Base-by-base conservation (phyloP, 2,329 filamentous ascomycete species). In the Rhynchosporium graminicola region DNA sequence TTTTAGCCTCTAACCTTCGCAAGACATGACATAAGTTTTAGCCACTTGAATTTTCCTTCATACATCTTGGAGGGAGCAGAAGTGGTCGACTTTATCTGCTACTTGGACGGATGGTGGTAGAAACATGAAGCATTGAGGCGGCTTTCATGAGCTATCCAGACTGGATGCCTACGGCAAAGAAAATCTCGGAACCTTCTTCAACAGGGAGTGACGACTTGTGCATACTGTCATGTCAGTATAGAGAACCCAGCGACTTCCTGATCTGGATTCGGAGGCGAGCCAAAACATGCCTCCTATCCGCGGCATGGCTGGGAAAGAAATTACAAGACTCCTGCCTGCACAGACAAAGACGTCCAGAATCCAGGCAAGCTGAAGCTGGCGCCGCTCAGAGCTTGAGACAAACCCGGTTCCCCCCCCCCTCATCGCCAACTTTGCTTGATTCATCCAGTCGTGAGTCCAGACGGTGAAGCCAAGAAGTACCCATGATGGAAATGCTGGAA, bases 271-370 rank as follows among this genome's bases (percentile, higher is more conserved):
- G 50, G 50, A 52, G 50, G 33, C 50, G 51, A 54, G 51, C 10
- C n/a, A 33, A 42, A 29, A 29, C 8, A 54, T 52, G 36, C 29
- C 40, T 45, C 3, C 29, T 6, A 26, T 15, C 48, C 31, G 48
- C 31, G 48, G 48, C 40, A 28, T 46, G 54, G 29, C 45, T 12
- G 28, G 20, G 51, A 36, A 36, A 46, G 54, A 56, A 31, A 57
- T 57, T 57, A 28, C 42, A 57, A 36, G 28, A 45, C 13, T 57
- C 54, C 54, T 57, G 54, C 52, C 51, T 26, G 43, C 38, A 29
- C 40, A 33, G 42, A 57, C 54, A 40, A 33, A 26, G 38, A 46
- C 54, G 36, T 38, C 38, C 6, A 57, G 40, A 45, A 1, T 20
- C 20, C 54, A 43, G 40, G 13, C 54, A 57, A 10, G 29, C n/a